Base-by-base conservation (phyloP, 495 filamentous ascomycete genomes). In the Thermothielavioides terrestris region DNA sequence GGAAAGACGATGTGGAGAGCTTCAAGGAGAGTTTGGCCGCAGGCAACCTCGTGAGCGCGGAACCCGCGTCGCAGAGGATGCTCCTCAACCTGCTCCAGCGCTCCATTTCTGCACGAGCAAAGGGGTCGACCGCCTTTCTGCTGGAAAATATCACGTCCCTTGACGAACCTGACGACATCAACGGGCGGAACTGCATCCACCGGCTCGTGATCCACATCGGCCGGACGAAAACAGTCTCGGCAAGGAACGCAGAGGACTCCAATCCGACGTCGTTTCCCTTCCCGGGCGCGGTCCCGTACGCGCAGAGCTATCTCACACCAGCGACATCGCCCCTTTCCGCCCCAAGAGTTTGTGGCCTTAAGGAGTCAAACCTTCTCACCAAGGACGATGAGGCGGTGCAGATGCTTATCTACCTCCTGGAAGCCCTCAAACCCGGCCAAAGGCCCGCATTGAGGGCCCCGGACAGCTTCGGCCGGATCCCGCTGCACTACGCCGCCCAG, bases 401-500 rank as follows among this genome's bases (percentile, higher is more conserved):
- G 49, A 68, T 94, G n/a, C 63, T 98, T 18, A 66, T 75, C 15
- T 85, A 84, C 61, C 59, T 96, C 17, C 71, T 98, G 12, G 79
- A 88, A 20, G 67, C 75, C 6, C 74, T 98, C 34, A 73, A 71
- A n/a, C 75, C 78, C 2, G 61, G 77, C 10, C 92, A 97, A 53
- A 77, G 84, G 10, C 43, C 58, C n/a, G 82, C 86, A 4, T 63
- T 98, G 20, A 68, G 76, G 37, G 75, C 76, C 18, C 81, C 74
- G 48, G 92, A 98, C 69, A 62, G 79, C 2, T 86, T 89, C 42
- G 89, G 89, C 5, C 87, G 92, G 9, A 80, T 89, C 28, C 89
- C 92, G 22, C 72, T 98, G 23, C 92, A 98, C 62, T 98, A 98
- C 65, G 91, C 88, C 4, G 92, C 92, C 0, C 88, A 96, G 67